Percentiles rank a stretch among this genome's conserved stretches.
Conservation (phyloP, 805 yeast genomes). For the Saturnispora mendoncae region DNA sequence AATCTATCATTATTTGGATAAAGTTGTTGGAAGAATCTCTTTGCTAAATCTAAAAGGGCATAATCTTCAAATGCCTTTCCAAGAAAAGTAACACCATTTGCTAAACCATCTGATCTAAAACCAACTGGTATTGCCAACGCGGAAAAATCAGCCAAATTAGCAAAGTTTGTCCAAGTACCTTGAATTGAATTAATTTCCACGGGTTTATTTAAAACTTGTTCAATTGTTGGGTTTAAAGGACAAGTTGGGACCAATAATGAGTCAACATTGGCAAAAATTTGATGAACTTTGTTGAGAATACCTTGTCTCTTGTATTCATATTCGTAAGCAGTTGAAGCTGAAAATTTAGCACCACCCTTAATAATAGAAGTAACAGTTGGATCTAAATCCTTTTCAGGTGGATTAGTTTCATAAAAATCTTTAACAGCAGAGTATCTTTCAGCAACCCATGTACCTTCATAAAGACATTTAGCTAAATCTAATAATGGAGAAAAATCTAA, state of each 20-base stretch:
- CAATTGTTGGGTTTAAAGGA: constrained; percentile 82
- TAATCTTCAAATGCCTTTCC: constrained; percentile 79
- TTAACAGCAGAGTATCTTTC: constrained; percentile 83
- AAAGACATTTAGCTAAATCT: constrained; percentile 76
- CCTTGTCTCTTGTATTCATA: constrained; percentile 83
- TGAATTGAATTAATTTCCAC: constrained; percentile 76
- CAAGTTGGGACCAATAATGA: constrained; percentile 87
- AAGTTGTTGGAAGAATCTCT: constrained; percentile 48
- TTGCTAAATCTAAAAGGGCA: constrained; percentile 80
- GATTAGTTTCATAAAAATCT: constrained; percentile 61
- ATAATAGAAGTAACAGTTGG: constrained; percentile 77
- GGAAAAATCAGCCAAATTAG: constrained; percentile 85
- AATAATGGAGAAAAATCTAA: constrained; percentile 69
- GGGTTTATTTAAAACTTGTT: constrained; percentile 68
- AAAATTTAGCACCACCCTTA: constrained; percentile 63
- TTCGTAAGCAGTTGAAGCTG: constrained; percentile 78
- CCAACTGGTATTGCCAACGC: constrained; percentile 91
- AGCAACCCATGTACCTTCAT: constrained; percentile 99
- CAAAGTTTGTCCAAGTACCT: constrained; percentile 98
- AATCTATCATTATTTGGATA: constrained; percentile 40
- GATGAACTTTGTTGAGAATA: constrained; percentile 56
- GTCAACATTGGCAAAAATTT: constrained; percentile 52
- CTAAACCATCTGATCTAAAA: constrained; percentile 78
- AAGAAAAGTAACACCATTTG: constrained; percentile 82
- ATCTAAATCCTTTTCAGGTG: constrained; percentile 65